Conservation (phyloP, 1,284 basidiomycete species). For the Fomitopsis pinicola region DNA sequence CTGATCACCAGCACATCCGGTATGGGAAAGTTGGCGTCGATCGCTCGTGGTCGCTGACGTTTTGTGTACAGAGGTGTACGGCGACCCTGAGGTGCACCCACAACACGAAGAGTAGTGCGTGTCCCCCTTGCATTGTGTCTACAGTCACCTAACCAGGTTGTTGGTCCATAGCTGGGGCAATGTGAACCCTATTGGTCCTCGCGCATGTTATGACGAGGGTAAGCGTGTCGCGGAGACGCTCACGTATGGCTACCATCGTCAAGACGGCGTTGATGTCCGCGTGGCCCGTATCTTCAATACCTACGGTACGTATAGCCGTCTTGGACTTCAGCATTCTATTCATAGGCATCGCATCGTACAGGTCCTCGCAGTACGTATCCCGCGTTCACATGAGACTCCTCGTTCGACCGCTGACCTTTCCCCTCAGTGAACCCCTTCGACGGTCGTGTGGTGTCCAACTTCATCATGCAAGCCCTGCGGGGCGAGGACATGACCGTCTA, state of each 20-base stretch:
- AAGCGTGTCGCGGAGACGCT: slow-evolving; percentile 94
- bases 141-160: slow-evolving; percentile 6
- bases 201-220: slow-evolving; percentile 98
- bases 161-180: slow-evolving; percentile 78
- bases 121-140: background rate
- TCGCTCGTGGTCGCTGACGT: slow-evolving; percentile 3
- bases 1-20: slow-evolving; percentile 92
- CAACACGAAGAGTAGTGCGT: slow-evolving; percentile 91
- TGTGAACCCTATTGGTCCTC: slow-evolving; percentile 95
- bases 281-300: slow-evolving; percentile 97
- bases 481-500: slow-evolving; percentile 97
- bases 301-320: slow-evolving; percentile 43
- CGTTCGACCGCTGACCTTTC: slow-evolving; percentile 1
- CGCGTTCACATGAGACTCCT: background rate
- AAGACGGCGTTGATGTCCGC: slow-evolving; percentile 92
- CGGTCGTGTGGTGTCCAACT: slow-evolving; percentile 97
- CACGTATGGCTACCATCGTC: slow-evolving; percentile 91
- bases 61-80: slow-evolving; percentile 78
- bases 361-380: slow-evolving; percentile 44
- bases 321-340: background rate
- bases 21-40: slow-evolving; percentile 28
- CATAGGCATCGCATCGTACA: slow-evolving; percentile 10
- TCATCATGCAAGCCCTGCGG: slow-evolving; percentile 94
- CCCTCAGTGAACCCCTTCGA: slow-evolving; percentile 89
- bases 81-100: slow-evolving; percentile 95